phyloP scores from a whole-genome alignment of 441 rosid species.

The Erodium chrysanthum region DNA sequence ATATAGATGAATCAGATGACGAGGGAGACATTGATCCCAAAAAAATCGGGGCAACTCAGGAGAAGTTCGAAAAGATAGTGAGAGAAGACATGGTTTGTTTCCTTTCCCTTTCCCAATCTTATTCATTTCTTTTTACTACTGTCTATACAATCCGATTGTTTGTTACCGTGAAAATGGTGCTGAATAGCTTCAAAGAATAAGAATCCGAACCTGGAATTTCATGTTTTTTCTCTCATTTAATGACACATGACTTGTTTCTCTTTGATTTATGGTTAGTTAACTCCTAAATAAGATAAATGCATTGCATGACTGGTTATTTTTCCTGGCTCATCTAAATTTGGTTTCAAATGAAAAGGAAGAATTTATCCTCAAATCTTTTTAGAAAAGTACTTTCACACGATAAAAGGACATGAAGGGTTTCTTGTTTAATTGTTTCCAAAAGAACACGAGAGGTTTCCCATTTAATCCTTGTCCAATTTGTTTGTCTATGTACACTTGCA shows the following conservation, averaged over 20 bases:
- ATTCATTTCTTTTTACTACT: conserved; percentile 1
- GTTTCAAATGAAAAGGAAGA: neutral
- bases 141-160: neutral
- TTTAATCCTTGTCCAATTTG: neutral
- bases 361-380: neutral
- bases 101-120: conserved; percentile 17
- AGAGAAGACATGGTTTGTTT: conserved; percentile 70
- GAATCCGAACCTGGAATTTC: neutral
- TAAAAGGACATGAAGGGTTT: neutral
- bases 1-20: conserved; percentile 87
- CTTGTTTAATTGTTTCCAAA: neutral
- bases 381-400: neutral
- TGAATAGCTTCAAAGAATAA: neutral
- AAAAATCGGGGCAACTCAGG: conserved; percentile 41
- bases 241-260: neutral
- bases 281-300: neutral
- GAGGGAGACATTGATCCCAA: conserved; percentile 53
- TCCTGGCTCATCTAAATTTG: neutral
- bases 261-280: neutral
- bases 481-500: neutral
- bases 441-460: neutral
- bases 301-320: neutral
- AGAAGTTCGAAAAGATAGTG: conserved; percentile 59
- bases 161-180: neutral
- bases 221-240: neutral